Evolutionary conservation across 78 protist genomes (phyloP), one percentile per base, ranked within the genome.

Genomic region (Guillardia theta): DNA sequence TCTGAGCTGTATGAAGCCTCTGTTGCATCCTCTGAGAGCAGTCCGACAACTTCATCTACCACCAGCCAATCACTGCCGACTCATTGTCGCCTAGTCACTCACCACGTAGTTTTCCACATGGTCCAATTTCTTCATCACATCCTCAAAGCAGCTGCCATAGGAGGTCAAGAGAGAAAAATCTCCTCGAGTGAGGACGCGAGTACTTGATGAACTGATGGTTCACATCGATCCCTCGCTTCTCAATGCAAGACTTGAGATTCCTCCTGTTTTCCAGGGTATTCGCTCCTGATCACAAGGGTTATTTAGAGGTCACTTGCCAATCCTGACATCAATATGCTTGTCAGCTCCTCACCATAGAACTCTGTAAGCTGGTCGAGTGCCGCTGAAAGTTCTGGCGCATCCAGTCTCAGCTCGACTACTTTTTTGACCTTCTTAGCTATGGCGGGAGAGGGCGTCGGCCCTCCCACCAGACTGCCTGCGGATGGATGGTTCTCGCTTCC

Each of bases 361-460:
- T 27, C 54, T 36, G 48, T 12, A 18, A 88, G 36, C 45, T 48
- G 47, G 45, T 45, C 30, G 43, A 88, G 39, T 0, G 93, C 54
- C 6, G 48, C 33, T 19, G 54, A 10, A 41, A 88, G 93, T 44
- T 88, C 93, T 4, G 93, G 93, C 1, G 54, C 62, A 46, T 88
- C 93, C 44, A 88, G 19, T 8, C 64, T 19, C 0, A 41, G 24
- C 64, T 88, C 93, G 36, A 88, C n/a, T 10, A 88, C 64, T 9
- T 88, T 88, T 27, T 48, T 88, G 41, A 88, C 93, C 54, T 88
- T 88, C 39, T 88, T 88, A 54, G 33, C 62, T n/a, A 88, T 27
- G 18, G 93, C 93, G 4, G 93, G 93, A 33, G 54, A 48, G 21
- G 93, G 93, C 12, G 9, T 70, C 27, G 21, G 15, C 41, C 83